Conservation (phyloP, 2,329 filamentous ascomycete genomes). For the Talaromyces funiculosus region DNA sequence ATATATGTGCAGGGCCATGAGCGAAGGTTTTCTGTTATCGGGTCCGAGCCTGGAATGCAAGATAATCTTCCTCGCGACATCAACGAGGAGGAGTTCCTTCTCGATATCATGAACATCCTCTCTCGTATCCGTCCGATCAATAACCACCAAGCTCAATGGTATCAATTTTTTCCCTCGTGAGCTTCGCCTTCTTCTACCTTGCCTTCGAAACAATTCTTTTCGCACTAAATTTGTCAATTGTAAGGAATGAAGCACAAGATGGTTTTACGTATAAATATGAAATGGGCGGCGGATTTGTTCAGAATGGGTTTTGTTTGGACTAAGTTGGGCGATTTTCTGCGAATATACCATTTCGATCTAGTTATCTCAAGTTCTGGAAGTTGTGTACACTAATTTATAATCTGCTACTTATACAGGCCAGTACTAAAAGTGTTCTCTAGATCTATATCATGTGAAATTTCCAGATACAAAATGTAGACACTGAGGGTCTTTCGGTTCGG, state of each 20-base stretch:
- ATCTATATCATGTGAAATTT: too few species aligned
- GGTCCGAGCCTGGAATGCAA: background rate
- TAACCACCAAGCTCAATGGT: background rate
- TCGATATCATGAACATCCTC: constrained; percentile 35
- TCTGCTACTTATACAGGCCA: background rate
- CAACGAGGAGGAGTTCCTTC: constrained; percentile 32
- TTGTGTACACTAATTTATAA: background rate
- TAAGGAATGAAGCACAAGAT: background rate
- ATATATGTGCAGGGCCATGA: background rate
- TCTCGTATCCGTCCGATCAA: constrained; percentile 27
- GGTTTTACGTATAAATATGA: background rate
- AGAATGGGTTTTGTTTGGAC: background rate
- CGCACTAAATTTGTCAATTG: background rate
- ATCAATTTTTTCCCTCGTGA: background rate
- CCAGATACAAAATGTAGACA: too few species aligned
- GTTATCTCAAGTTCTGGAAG: background rate
- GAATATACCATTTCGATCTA: background rate
- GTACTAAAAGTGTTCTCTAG: background rate
- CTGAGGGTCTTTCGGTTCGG: too few species aligned
- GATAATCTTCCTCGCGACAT: constrained; percentile 17
- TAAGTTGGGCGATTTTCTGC: background rate
- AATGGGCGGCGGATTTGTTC: background rate
- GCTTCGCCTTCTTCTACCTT: background rate
- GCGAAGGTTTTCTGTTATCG: constrained; percentile 17
- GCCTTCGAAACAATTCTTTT: background rate